Evolutionary conservation across 139 green algal genomes (phyloP).

Genomic region (Chlorella ohadii): DNA sequence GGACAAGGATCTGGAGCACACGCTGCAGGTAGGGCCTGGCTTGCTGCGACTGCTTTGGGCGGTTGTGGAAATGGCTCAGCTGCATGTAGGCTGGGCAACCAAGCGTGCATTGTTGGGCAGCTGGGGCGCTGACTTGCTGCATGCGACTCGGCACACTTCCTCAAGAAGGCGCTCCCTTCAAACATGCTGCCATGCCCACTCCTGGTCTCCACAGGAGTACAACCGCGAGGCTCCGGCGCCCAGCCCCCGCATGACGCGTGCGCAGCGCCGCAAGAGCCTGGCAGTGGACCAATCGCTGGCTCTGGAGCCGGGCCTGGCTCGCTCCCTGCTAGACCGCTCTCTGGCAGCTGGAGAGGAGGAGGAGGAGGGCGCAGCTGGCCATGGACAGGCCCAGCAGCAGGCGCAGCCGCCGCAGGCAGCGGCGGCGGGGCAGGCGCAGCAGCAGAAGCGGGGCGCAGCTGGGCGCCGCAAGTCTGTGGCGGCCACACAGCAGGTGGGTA

Average conservation of each 20-base stretch:
- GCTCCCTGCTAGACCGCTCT: neutral
- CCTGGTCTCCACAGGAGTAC: slow-evolving; percentile 30
- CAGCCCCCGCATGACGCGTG: slow-evolving; percentile 34
- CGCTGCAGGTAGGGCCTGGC: slow-evolving; percentile 7
- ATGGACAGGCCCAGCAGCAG: neutral
- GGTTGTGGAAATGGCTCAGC: too few relatives aligned
- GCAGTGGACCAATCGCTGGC: slow-evolving; percentile 1
- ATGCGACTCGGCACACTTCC: too few relatives aligned
- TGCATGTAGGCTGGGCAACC: too few relatives aligned
- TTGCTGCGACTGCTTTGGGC: too few relatives aligned
- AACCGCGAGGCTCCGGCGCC: neutral
- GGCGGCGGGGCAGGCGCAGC: neutral
- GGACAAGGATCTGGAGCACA: slow-evolving; percentile 42
- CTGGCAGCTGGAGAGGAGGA: neutral
- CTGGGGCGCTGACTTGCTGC: too few relatives aligned
- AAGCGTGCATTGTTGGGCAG: too few relatives aligned
- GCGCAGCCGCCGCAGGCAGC: neutral
- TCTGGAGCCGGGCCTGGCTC: neutral
- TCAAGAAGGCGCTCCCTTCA: too few relatives aligned
- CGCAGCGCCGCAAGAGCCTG: slow-evolving; percentile 34
- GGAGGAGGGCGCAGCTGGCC: neutral
- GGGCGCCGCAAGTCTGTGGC: slow-evolving; percentile 9
- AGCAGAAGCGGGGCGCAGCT: neutral
- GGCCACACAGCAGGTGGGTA: neutral
- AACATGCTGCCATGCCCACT: too few relatives aligned